phyloP scores from a whole-genome alignment of 2,329 filamentous ascomycete species.

The Blumeria graminis region DNA sequence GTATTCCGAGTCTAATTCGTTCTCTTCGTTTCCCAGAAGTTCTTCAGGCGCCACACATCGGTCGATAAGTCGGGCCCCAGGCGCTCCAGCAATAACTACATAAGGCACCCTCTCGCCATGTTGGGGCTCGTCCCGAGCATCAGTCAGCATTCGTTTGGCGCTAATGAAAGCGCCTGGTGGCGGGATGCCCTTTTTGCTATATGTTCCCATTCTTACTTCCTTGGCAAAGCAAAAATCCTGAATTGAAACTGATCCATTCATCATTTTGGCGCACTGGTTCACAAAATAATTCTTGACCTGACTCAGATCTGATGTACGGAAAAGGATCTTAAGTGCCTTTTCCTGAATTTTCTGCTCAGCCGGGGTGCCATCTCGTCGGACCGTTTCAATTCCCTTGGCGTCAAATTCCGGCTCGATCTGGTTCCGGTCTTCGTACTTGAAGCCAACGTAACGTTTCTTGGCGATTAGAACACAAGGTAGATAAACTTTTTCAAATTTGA shows the following conservation, averaged over 20 bases:
- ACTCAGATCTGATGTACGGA: constrained; percentile 71
- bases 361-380: constrained; percentile 79
- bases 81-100: constrained; percentile 72
- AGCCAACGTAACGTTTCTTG: constrained; percentile 95
- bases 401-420: constrained; percentile 76
- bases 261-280: constrained; percentile 72
- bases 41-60: constrained; percentile 75
- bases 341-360: constrained; percentile 95
- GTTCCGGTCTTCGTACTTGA: constrained; percentile 66
- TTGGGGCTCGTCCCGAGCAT: constrained; percentile 70
- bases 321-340: constrained; percentile 67
- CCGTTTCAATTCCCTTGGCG: constrained; percentile 95
- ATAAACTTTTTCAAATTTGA: constrained; percentile 98
- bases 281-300: constrained; percentile 82
- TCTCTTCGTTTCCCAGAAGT: constrained; percentile 49
- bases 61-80: constrained; percentile 65
- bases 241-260: constrained; percentile 65
- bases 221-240: constrained; percentile 92
- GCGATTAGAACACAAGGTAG: constrained; percentile 81
- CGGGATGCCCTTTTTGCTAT: constrained; percentile 54
- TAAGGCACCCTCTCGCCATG: constrained; percentile 92
- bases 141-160: constrained; percentile 62
- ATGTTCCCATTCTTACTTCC: constrained; percentile 76
- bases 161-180: constrained; percentile 80
- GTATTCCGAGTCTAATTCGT: constrained; percentile 77